Evolutionary conservation across 202 grass and related monocot species (phyloP), one percentile per base, ranked within the genome.

Genomic region (Elaeis oleifera): DNA sequence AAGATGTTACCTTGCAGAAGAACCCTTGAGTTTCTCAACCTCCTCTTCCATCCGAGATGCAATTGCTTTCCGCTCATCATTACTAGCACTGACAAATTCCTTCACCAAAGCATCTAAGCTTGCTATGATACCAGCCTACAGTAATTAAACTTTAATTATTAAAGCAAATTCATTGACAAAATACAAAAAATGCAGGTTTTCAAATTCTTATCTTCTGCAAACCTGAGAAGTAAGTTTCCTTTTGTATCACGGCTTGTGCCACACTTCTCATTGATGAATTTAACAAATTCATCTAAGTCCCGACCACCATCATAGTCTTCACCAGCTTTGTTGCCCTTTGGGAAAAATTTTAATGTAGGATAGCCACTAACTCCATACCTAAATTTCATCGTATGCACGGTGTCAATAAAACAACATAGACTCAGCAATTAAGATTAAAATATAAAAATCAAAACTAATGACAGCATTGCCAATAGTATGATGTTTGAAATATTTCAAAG

Each of bases 201-300:
- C 6, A 26, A 23, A 49, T 28, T 73, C 18, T 7, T n/a, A 44
- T 67, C 31, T 32, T 16, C 2, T 36, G 7, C 32, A 21, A 29
- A 90, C 94, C 88, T 97, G 81, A 26, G 85, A 82, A 73, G 78
- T 84, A 55, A 97, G 88, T 73, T 89, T 58, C 94, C 88, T 71
- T 89, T 97, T 23, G 82, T 76, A 71, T 97, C 82, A 69, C 85
- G 80, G 62, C 65, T 86, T 3, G 85, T 97, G 67, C 88, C 94
- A 84, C 74, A 77, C 56, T 86, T 92, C 73, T 97, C 88, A 78
- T 97, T 97, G 48, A 97, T 85, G 63, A 97, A 97, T 61, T 81
- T 92, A 50, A 97, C 75, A 54, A 97, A 97, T 61, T 86, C 94
- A 73, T 89, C 88, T 68, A 92, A 84, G 5, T 97, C 94, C 48